These are phyloP conservation scores for Colletotrichum euphorbiae DNA, from an alignment of 2,329 filamentous ascomycete species.

Conservation along the genomic window DNA sequence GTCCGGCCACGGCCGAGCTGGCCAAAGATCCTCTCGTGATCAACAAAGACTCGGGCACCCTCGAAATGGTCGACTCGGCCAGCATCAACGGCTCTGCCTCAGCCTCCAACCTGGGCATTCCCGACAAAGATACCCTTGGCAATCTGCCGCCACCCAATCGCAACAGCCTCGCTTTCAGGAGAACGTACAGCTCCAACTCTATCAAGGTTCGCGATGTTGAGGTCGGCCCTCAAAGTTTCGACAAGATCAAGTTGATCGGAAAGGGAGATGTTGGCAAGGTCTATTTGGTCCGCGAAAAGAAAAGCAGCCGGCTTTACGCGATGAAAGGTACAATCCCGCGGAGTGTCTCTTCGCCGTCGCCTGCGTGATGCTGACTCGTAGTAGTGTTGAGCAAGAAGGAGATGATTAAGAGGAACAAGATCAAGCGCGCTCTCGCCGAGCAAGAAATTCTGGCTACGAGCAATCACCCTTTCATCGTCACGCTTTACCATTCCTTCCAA, in stretches of 20 bases:
- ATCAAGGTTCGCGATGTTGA: constrained; percentile 99
- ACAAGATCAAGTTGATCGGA: constrained; percentile 99
- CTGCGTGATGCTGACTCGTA: constrained; percentile 50
- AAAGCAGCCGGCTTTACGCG: constrained; percentile 92
- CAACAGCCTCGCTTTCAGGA: constrained; percentile 81
- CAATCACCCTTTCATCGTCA: constrained; percentile 99
- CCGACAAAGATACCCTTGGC: constrained; percentile 64
- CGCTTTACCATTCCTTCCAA: constrained; percentile 98
- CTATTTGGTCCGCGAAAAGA: constrained; percentile 97
- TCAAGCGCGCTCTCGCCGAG: constrained; percentile 96
- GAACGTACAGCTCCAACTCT: constrained; percentile 98
- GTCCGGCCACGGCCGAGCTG: constrained; percentile 86
- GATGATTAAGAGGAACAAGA: constrained; percentile 99
- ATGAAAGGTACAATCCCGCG: constrained; percentile 84
- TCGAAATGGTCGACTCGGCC: constrained; percentile 59
- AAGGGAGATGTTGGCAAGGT: constrained; percentile 99
- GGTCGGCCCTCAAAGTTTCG: constrained; percentile 93
- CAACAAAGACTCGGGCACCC: constrained; percentile 61
- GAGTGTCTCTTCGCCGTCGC: not conserved
- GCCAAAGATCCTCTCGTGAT: constrained; percentile 82
- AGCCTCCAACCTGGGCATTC: constrained; percentile 46
- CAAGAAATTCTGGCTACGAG: constrained; percentile 98
- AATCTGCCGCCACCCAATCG: constrained; percentile 75
- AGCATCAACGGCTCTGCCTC: constrained; percentile 50
- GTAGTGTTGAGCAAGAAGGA: constrained; percentile 98